Evolutionary conservation across 371 early-diverging fungal species (phyloP).

Genomic region (Apophysomyces variabilis): DNA sequence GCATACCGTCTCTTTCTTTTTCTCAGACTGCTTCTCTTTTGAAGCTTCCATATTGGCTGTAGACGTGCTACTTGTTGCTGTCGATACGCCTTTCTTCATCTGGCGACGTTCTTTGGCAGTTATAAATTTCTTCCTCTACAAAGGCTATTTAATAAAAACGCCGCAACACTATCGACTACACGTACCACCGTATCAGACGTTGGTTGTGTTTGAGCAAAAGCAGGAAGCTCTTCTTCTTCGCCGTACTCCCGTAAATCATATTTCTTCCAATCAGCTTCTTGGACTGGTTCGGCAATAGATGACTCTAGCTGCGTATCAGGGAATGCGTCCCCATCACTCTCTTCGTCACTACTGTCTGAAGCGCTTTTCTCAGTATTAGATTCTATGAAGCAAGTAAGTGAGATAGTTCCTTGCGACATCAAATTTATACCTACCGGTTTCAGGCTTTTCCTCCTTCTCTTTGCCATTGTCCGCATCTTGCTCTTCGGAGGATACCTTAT

Average conservation of each 20-base stretch:
- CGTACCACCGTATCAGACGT: conserved; percentile 17
- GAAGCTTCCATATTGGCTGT: not conserved
- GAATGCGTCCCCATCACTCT: conserved; percentile 54
- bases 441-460: conserved; percentile 11
- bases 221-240: conserved; percentile 52
- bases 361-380: conserved; percentile 25
- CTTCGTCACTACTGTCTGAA: conserved; percentile 40
- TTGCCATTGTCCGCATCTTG: not conserved
- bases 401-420: not conserved
- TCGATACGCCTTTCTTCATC: conserved; percentile 61
- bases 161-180: not conserved
- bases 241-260: conserved; percentile 76
- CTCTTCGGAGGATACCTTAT: conserved; percentile 8
- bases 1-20: conserved; percentile 21
- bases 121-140: conserved; percentile 53
- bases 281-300: conserved; percentile 13
- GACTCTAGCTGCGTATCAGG: conserved; percentile 64
- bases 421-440: conserved; percentile 4
- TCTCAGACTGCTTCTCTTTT: conserved; percentile 15
- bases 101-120: conserved; percentile 81
- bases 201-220: conserved; percentile 17
- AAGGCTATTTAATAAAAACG: conserved; percentile 7
- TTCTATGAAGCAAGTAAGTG: not conserved
- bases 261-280: conserved; percentile 51
- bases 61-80: conserved; percentile 23